phyloP scores from a whole-genome alignment of 2,329 filamentous ascomycete species.

The Fusarium nanum region DNA sequence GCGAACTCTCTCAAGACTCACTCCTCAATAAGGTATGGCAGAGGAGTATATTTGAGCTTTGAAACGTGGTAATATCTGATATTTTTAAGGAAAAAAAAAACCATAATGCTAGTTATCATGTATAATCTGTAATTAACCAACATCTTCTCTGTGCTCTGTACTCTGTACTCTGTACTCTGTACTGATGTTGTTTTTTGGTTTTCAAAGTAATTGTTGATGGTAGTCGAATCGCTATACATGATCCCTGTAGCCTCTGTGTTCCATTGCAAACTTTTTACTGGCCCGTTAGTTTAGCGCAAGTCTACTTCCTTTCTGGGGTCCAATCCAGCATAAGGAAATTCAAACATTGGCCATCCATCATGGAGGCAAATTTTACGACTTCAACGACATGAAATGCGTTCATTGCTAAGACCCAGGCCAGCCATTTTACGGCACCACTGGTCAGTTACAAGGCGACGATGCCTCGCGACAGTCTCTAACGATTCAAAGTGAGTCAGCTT shows the following conservation, averaged over 20 bases:
- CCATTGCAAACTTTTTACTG: not conserved
- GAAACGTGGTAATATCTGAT: not conserved
- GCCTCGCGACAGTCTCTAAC: slow-evolving; percentile 49
- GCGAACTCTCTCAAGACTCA: not conserved
- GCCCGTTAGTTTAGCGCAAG: not conserved
- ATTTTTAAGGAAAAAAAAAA: too few species aligned
- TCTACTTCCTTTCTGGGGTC: slow-evolving; percentile 3
- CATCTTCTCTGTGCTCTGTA: not conserved
- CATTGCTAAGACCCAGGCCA: slow-evolving; percentile 42
- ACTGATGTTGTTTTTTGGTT: not conserved
- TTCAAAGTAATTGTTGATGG: not conserved
- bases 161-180: not conserved
- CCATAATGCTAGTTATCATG: not conserved
- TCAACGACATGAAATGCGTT: slow-evolving; percentile 47
- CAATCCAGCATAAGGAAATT: slow-evolving; percentile 16
- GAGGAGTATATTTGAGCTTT: not conserved
- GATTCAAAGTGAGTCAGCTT: slow-evolving; percentile 46
- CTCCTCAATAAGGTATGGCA: not conserved
- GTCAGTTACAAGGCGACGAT: slow-evolving; percentile 30
- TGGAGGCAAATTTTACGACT: slow-evolving; percentile 31
- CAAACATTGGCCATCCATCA: slow-evolving; percentile 8
- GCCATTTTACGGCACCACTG: slow-evolving; percentile 35
- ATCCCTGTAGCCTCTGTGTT: not conserved
- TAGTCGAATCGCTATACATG: not conserved
- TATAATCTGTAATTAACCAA: not conserved